These are phyloP conservation scores for Corylus avellana DNA, from an alignment of 306 rosid genomes.

Conservation along the genomic window DNA sequence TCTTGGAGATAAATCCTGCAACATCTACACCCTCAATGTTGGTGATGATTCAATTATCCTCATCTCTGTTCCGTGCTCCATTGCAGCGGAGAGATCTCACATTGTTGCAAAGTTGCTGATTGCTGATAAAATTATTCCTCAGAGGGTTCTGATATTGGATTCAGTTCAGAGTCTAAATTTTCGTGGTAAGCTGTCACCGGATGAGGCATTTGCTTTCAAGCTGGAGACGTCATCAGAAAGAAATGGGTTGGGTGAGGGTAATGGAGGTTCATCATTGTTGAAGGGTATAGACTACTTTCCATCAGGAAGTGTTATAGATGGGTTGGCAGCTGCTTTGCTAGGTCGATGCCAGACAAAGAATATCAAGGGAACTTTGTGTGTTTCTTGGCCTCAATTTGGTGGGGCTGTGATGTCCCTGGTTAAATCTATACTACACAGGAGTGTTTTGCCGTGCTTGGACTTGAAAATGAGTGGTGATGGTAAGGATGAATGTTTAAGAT, in stretches of 20 bases:
- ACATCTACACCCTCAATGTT: constrained; percentile 43
- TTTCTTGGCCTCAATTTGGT: constrained; percentile 79
- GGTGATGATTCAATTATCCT: constrained; percentile 33
- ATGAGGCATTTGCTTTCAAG: constrained; percentile 60
- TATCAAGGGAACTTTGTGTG: constrained; percentile 62
- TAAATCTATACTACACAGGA: constrained; percentile 40
- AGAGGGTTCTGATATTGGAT: constrained; percentile 58
- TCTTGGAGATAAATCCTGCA: constrained; percentile 40
- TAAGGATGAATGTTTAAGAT: constrained; percentile 32
- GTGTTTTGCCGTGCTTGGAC: constrained; percentile 45
- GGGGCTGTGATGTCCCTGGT: constrained; percentile 45
- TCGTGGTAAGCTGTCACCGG: constrained; percentile 61
- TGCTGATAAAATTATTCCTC: constrained; percentile 42
- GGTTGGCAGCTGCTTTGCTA: constrained; percentile 71
- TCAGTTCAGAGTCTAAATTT: constrained; percentile 48
- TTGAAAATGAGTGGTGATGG: constrained; percentile 8
- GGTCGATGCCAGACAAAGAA: constrained; percentile 58
- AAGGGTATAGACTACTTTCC: constrained; percentile 58
- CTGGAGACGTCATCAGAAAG: constrained; percentile 64
- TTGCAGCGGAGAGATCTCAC: constrained; percentile 53
- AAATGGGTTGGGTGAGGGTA: constrained; percentile 17
- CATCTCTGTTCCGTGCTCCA: constrained; percentile 40
- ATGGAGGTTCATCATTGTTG: constrained; percentile 29
- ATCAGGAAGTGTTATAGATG: constrained; percentile 83
- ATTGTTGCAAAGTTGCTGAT: constrained; percentile 49